A percentile compares a stretch with the other conserved stretches of the same genome.
Evolutionary conservation across 148 eudicot species (phyloP).

Genomic region (Nepenthes gracilis): DNA sequence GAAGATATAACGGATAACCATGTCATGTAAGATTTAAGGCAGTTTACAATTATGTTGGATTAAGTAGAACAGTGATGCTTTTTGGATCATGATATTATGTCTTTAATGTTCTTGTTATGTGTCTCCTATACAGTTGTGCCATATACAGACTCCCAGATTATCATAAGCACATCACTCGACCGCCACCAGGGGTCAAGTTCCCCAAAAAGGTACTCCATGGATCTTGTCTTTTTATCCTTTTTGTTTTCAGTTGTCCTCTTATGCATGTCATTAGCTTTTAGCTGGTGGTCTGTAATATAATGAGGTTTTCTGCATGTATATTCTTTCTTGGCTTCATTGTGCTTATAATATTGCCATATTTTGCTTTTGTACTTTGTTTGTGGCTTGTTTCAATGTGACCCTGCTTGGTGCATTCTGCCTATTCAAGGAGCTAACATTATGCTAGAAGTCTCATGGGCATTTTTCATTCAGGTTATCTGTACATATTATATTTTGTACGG

Average conservation of each 20-base stretch:
- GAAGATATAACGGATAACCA: conserved; percentile 86
- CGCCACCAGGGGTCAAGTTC: conserved; percentile 60
- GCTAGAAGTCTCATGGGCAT: too few species aligned
- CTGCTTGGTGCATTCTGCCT: too few species aligned
- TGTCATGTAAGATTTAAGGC: conserved; percentile 54
- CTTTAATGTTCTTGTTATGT: not conserved
- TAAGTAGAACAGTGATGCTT: not conserved
- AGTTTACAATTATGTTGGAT: not conserved
- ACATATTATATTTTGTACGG: too few species aligned
- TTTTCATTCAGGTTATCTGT: too few species aligned
- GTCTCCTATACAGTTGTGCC: conserved; percentile 47
- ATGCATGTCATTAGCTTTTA: not conserved
- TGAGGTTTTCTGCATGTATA: too few species aligned
- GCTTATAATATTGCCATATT: too few species aligned
- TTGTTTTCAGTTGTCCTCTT: not conserved
- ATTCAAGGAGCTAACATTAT: too few species aligned
- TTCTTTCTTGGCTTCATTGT: too few species aligned
- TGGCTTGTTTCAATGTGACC: too few species aligned
- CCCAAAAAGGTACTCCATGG: conserved; percentile 52
- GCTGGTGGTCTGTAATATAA: not conserved
- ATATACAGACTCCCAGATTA: conserved; percentile 80
- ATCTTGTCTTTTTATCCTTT: not conserved
- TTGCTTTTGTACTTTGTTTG: too few species aligned
- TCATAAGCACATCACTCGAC: conserved; percentile 67
- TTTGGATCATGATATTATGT: not conserved